phyloP scores from a whole-genome alignment of 805 yeast species.

The Suhomyces emberorum region DNA sequence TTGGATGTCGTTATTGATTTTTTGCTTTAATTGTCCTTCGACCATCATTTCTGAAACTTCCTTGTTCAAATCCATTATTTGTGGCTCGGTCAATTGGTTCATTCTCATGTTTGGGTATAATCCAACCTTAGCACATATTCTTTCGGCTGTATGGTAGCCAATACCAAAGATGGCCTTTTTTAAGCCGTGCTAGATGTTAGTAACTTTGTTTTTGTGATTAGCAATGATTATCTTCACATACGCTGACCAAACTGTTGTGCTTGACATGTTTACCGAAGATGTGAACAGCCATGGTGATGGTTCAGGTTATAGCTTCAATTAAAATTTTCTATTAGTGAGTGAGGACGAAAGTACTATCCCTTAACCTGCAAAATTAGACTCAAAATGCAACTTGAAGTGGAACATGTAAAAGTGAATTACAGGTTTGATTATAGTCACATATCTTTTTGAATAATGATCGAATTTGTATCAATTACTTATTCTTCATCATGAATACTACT shows the following conservation, averaged over 20 bases:
- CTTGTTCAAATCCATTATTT: conserved; percentile 79
- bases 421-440: neutral
- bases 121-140: conserved; percentile 82
- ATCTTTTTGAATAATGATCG: neutral
- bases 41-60: conserved; percentile 80
- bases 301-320: neutral
- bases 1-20: conserved; percentile 72
- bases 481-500: conserved; percentile 7
- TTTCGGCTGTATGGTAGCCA: conserved; percentile 69
- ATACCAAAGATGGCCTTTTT: conserved; percentile 83
- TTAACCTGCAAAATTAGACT: neutral
- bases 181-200: conserved; percentile 51
- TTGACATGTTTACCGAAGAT: conserved; percentile 44
- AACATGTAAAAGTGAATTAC: conserved; percentile 2
- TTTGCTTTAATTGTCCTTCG: conserved; percentile 74
- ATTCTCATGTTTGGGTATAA: conserved; percentile 91
- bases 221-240: conserved; percentile 12
- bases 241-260: conserved; percentile 39
- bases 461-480: too few species aligned
- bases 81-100: conserved; percentile 88
- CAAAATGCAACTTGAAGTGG: neutral
- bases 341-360: neutral
- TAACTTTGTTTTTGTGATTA: conserved; percentile 5
- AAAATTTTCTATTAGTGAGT: conserved; percentile 4
- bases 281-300: conserved; percentile 39